Evolutionary conservation across 345 rosid genomes (phyloP).

Genomic region (Laguncularia racemosa): DNA sequence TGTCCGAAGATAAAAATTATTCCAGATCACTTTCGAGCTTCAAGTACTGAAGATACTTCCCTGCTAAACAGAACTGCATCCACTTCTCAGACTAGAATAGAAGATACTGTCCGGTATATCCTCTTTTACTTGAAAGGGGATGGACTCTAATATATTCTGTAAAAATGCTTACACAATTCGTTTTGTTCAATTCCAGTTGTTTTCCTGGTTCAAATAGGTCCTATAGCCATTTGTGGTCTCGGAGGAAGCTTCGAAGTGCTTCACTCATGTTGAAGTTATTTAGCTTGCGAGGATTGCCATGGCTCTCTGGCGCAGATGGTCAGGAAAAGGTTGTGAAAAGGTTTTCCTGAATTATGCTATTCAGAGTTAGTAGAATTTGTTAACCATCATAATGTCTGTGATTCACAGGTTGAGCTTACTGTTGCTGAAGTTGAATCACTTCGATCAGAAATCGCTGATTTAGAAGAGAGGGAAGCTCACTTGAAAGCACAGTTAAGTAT

Average conservation of each 20-base stretch:
- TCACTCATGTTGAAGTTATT: constrained; percentile 72
- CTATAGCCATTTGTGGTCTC: constrained; percentile 28
- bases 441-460: constrained; percentile 61
- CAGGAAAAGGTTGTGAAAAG: constrained; percentile 60
- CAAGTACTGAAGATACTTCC: constrained; percentile 28
- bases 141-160: neutral
- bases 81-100: constrained; percentile 24
- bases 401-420: constrained; percentile 58
- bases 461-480: constrained; percentile 89
- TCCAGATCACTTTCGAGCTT: constrained; percentile 60
- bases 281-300: constrained; percentile 60
- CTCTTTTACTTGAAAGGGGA: constrained; percentile 3
- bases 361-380: neutral
- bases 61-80: constrained; percentile 33
- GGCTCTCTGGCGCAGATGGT: constrained; percentile 53
- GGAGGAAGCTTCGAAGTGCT: constrained; percentile 44
- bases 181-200: constrained; percentile 19
- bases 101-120: constrained; percentile 36
- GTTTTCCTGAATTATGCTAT: constrained; percentile 6
- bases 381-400: constrained; percentile 5
- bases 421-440: constrained; percentile 75
- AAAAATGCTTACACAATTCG: neutral
- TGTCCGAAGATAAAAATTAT: constrained; percentile 55
- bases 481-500: constrained; percentile 77
- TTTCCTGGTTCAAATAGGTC: constrained; percentile 55